These are phyloP conservation scores for Cajanus cajan DNA, from an alignment of 306 rosid genomes.

Conservation along the genomic window DNA sequence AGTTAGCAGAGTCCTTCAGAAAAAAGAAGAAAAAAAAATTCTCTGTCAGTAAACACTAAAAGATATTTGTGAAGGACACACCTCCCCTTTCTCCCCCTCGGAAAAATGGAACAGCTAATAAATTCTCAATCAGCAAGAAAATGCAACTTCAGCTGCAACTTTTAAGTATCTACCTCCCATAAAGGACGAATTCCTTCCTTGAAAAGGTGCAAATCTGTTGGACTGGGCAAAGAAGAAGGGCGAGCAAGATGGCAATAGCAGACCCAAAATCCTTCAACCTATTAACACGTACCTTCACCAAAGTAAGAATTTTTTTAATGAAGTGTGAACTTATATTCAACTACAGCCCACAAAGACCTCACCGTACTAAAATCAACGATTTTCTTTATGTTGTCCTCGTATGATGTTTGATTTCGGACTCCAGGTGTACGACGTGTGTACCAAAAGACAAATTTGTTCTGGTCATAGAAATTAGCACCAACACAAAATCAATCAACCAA, in stretches of 20 bases:
- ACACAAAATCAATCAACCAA: conserved; percentile 21
- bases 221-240: conserved; percentile 82
- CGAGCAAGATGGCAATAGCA: conserved; percentile 87
- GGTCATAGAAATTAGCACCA: conserved; percentile 22
- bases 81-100: background rate
- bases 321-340: background rate
- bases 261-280: conserved; percentile 97
- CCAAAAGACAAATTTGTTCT: conserved; percentile 87
- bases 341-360: conserved; percentile 20
- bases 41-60: conserved; percentile 10
- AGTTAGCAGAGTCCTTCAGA: conserved; percentile 86
- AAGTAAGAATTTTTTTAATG: conserved; percentile 2
- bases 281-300: background rate
- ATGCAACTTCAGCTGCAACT: conserved; percentile 1
- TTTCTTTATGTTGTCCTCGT: conserved; percentile 91
- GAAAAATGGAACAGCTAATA: conserved; percentile 3
- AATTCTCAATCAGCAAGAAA: conserved; percentile 7
- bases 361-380: conserved; percentile 89
- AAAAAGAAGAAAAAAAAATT: background rate
- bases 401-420: conserved; percentile 68
- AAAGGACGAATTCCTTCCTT: conserved; percentile 95
- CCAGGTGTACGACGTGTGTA: conserved; percentile 97
- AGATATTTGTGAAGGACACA: background rate
- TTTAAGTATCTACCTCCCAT: conserved; percentile 68
- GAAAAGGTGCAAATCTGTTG: conserved; percentile 93